Evolutionary conservation across 2,329 filamentous ascomycete species (phyloP).

Genomic region (Ceratocystis ficicola): DNA sequence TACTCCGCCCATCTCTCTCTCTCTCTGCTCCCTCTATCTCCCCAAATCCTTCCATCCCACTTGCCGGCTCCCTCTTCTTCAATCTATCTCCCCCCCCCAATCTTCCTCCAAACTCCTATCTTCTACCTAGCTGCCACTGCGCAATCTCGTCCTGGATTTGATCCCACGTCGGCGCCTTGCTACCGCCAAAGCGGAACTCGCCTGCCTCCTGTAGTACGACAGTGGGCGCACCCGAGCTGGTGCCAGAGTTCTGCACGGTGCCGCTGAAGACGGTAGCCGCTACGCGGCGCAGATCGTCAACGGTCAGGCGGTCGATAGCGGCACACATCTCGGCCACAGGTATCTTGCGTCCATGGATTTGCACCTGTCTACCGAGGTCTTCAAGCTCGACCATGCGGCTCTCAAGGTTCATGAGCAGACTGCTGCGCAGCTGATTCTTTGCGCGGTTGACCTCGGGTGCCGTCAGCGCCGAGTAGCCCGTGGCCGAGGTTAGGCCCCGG

Average conservation of each 20-base stretch:
- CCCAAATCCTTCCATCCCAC: background rate
- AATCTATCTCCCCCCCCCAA: background rate
- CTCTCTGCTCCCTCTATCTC: background rate
- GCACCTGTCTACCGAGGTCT: constrained; percentile 85
- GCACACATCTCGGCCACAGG: constrained; percentile 87
- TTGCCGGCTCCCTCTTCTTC: too few relatives aligned
- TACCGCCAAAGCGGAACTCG: constrained; percentile 36
- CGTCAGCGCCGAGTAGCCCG: constrained; percentile 60
- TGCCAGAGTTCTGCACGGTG: constrained; percentile 58
- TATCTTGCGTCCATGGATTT: constrained; percentile 89
- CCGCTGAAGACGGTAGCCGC: constrained; percentile 69
- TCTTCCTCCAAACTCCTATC: constrained; percentile 3
- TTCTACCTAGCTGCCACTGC: constrained; percentile 54
- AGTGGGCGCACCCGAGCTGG: constrained; percentile 77
- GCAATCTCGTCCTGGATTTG: constrained; percentile 81
- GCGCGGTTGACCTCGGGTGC: constrained; percentile 73
- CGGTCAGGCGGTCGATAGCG: constrained; percentile 69
- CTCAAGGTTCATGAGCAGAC: constrained; percentile 93
- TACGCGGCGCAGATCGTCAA: constrained; percentile 69
- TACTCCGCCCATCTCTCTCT: background rate
- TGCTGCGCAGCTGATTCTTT: constrained; percentile 90
- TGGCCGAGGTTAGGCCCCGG: constrained; percentile 61
- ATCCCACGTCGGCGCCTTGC: constrained; percentile 64
- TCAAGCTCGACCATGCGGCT: constrained; percentile 95
- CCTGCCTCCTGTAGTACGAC: constrained; percentile 90